Evolutionary conservation across 139 green algal genomes (phyloP).

Genomic region (Diplosphaera chodatii): DNA sequence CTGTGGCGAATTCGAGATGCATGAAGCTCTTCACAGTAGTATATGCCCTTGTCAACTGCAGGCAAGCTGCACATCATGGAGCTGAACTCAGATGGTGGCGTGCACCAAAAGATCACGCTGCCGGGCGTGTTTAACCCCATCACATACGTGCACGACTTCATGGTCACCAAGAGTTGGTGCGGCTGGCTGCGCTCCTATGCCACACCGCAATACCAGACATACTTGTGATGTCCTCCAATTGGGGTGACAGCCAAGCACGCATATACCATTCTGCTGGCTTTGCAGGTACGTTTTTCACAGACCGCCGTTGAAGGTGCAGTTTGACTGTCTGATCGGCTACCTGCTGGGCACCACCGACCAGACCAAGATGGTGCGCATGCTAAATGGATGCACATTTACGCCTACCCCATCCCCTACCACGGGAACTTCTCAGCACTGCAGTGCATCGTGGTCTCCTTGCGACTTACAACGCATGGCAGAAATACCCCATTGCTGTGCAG

Average conservation of each 20-base stretch:
- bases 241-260: no score
- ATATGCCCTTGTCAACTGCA: background rate
- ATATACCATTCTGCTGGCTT: no score
- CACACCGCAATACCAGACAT: no score
- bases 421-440: no score
- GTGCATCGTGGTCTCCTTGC: no score
- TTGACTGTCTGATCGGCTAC: background rate
- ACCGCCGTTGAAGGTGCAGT: background rate
- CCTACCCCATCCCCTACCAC: no score
- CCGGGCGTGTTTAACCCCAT: background rate
- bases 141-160: background rate
- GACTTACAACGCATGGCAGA: no score
- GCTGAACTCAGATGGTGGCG: background rate
- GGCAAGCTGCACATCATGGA: constrained; percentile 1
- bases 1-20: no score
- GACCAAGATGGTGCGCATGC: background rate
- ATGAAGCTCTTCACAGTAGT: background rate
- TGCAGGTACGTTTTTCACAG: background rate
- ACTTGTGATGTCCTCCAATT: no score
- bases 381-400: no score
- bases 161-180: background rate
- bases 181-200: no score
- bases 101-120: background rate
- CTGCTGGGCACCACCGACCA: background rate
- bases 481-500: background rate